phyloP scores from a whole-genome alignment of 768 basidiomycete genomes.

The Paxillus rubicundulus region DNA sequence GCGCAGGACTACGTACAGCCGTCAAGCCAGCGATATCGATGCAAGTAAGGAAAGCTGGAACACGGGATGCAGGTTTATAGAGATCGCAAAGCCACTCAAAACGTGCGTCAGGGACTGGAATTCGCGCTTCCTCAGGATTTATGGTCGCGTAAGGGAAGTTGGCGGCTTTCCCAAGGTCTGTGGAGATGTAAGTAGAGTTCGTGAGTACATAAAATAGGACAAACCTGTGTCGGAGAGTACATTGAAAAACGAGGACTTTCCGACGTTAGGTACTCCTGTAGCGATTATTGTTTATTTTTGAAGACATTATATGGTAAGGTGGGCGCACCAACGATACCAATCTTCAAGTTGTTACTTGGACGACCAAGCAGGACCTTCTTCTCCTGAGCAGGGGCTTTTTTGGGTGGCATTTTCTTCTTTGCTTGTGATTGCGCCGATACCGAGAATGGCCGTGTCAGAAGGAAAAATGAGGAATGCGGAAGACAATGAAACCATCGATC shows the following conservation, averaged over 20 bases:
- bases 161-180: slow-evolving; percentile 89
- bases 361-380: slow-evolving; percentile 88
- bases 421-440: slow-evolving; percentile 35
- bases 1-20: slow-evolving; percentile 54
- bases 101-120: slow-evolving; percentile 90
- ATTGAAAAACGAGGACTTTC: slow-evolving; percentile 99
- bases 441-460: slow-evolving; percentile 33
- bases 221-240: slow-evolving; percentile 85
- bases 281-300: slow-evolving; percentile 5
- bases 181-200: slow-evolving; percentile 6
- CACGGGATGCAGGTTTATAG: slow-evolving; percentile 85
- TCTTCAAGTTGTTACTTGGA: slow-evolving; percentile 95
- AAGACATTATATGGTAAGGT: neutral
- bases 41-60: slow-evolving; percentile 95
- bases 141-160: slow-evolving; percentile 97
- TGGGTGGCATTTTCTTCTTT: slow-evolving; percentile 86
- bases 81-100: slow-evolving; percentile 92
- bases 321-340: slow-evolving; percentile 93
- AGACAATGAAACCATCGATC: slow-evolving; percentile 27
- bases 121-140: slow-evolving; percentile 93
- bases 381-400: slow-evolving; percentile 72
- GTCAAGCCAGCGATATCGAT: slow-evolving; percentile 99
- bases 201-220: slow-evolving; percentile 18
- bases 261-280: slow-evolving; percentile 90
- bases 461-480: slow-evolving; percentile 11